These are phyloP conservation scores for Saccharum spontaneum DNA, from an alignment of 176 grass and related monocot species.

Conservation along the genomic window DNA sequence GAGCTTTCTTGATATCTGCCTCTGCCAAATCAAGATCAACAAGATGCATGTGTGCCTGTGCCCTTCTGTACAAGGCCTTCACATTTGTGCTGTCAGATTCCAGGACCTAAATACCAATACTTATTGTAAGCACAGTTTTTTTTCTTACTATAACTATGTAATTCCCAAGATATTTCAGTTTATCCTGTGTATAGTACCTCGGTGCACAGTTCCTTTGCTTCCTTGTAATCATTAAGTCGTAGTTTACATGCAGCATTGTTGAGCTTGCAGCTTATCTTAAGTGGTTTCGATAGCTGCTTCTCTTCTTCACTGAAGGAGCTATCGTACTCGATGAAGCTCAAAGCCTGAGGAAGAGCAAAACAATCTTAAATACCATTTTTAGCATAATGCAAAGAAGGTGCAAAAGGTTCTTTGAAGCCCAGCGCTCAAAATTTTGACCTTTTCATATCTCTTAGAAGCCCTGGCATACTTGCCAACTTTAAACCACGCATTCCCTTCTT, in stretches of 20 bases:
- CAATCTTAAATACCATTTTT: background rate
- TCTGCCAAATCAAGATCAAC: conserved; percentile 85
- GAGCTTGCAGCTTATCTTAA: conserved; percentile 83
- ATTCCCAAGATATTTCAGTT: background rate
- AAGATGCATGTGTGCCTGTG: conserved; percentile 66
- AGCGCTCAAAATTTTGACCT: conserved; percentile 35
- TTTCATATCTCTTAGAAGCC: conserved; percentile 83
- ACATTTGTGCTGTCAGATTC: conserved; percentile 74
- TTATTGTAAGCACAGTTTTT: conserved; percentile 10
- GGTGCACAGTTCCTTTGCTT: conserved; percentile 73
- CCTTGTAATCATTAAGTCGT: conserved; percentile 70
- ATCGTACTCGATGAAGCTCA: conserved; percentile 63
- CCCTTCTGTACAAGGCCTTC: conserved; percentile 84
- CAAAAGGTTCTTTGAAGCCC: background rate
- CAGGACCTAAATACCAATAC: conserved; percentile 55
- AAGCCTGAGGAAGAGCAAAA: conserved; percentile 43
- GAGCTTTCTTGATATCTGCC: conserved; percentile 70
- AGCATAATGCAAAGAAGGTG: conserved; percentile 2
- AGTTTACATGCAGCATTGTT: conserved; percentile 90
- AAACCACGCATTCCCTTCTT: conserved; percentile 83
- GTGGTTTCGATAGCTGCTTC: conserved; percentile 56
- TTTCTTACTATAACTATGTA: background rate
- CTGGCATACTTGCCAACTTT: conserved; percentile 67
- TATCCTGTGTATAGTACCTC: conserved; percentile 39
- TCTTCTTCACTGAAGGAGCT: conserved; percentile 83